phyloP scores from a whole-genome alignment of 164 flowering plant genomes.

The Vitis amurensis region DNA sequence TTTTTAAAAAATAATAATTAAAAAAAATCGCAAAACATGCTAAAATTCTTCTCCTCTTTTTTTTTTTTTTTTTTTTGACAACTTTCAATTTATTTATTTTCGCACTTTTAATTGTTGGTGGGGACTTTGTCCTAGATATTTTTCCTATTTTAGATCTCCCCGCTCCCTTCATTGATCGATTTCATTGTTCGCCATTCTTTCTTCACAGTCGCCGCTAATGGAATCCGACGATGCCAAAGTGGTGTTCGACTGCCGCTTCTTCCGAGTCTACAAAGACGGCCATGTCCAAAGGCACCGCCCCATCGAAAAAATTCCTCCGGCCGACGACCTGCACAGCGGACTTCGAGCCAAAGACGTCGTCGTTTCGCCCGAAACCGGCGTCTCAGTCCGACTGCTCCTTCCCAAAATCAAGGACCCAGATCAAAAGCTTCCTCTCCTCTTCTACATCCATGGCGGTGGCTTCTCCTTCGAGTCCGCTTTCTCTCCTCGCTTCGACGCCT shows the following conservation, averaged over 20 bases:
- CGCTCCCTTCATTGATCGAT: neutral
- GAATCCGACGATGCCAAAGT: no score
- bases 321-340: slow-evolving; percentile 21
- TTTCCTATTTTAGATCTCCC: no score
- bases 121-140: no score
- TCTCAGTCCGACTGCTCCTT: slow-evolving; percentile 32
- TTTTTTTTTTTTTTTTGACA: no score
- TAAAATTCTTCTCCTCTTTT: no score
- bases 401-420: slow-evolving; percentile 18
- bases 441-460: slow-evolving; percentile 60
- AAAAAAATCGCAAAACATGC: no score
- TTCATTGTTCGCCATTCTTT: neutral
- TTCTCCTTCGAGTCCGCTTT: slow-evolving; percentile 31
- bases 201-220: slow-evolving; percentile 1
- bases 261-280: slow-evolving; percentile 49
- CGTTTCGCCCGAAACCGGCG: slow-evolving; percentile 14
- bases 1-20: no score
- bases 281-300: slow-evolving; percentile 27
- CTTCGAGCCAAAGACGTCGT: slow-evolving; percentile 51
- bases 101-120: no score
- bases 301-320: slow-evolving; percentile 17
- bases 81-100: no score
- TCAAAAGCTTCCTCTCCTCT: slow-evolving; percentile 41
- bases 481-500: slow-evolving; percentile 27
- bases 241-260: slow-evolving; percentile 15